Evolutionary conservation across 2,329 filamentous ascomycete genomes (phyloP), one percentile per base, ranked within the genome.

Genomic region (Phyllosticta citrichinensis): DNA sequence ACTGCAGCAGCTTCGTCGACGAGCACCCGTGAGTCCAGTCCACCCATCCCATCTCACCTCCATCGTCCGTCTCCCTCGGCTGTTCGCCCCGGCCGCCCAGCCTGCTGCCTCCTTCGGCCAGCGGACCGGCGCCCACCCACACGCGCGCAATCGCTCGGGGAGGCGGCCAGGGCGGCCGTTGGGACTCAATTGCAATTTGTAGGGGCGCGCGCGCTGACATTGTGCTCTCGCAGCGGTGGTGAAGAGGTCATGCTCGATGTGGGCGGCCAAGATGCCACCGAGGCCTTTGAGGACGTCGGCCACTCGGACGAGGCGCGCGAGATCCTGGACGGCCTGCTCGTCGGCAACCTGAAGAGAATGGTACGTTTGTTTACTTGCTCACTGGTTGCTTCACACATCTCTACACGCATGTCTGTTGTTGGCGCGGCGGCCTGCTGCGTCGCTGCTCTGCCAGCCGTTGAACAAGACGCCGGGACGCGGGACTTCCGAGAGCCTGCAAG

Each of bases 271-370:
- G 94, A 99, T 77, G 88, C 89, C 71, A 96, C 93, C 69, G 94
- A 97, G 80, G 93, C 94, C 64, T 99, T 99, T 75, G 94, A 99
- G 81, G 94, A 99, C 78, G 94, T 99, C 71, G 94, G 94, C 73
- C 94, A 99, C 87, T 95, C 89, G 71, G 94, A 99, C 77, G 94
- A 99, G 82, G 94, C 94, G 67, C 88, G 94, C 67, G 93, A 97
- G 81, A 93, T 96, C 67, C 86, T 99, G 62, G 86, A 88, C 0
- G 72, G 72, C 47, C 64, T 75, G 66, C 68, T 73, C 25, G 72
- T 74, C 40, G 73, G 73, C 62, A 72, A 52, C 24, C 59, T 75
- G 62, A 72, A 74, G 71, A 69, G 73, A 62, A 62, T 69, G 71
- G 73, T 75, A 73, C 51, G 64, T 58, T 14, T 30, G 22, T 22